A percentile compares a stretch with the other conserved stretches of the same genome.
Conservation (phyloP, 331 rosid species). For the Pyrus hybrid region DNA sequence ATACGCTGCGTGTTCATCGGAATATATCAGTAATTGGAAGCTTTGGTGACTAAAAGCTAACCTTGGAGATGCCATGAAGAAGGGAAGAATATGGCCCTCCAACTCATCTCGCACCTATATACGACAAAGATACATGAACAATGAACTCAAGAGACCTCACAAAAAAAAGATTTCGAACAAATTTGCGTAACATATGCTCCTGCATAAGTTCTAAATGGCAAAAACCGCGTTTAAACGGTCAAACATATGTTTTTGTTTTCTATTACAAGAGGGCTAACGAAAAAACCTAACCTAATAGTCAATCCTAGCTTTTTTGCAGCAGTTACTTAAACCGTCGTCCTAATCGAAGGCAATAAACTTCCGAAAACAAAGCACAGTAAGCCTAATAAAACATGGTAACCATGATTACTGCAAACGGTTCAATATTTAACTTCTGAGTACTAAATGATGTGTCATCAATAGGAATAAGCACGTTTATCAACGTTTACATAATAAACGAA, state of each 20-base stretch:
- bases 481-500: no score
- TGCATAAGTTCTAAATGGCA: not conserved
- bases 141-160: not conserved
- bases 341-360: no score
- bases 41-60: constrained; percentile 14
- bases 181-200: no score
- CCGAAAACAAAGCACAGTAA: not conserved
- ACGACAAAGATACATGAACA: constrained; percentile 9
- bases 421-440: not conserved
- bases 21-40: not conserved
- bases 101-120: constrained; percentile 59
- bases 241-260: not conserved
- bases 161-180: not conserved
- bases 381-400: no score
- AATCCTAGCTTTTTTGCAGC: not conserved
- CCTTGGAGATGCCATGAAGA: constrained; percentile 31
- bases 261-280: not conserved
- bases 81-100: constrained; percentile 20
- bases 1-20: not conserved
- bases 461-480: no score
- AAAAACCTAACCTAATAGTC: not conserved
- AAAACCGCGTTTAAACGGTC: not conserved
- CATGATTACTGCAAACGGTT: no score
- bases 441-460: no score
- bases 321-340: not conserved